Evolutionary conservation across 495 filamentous ascomycete genomes (phyloP).

Genomic region (Tricharina praecox): DNA sequence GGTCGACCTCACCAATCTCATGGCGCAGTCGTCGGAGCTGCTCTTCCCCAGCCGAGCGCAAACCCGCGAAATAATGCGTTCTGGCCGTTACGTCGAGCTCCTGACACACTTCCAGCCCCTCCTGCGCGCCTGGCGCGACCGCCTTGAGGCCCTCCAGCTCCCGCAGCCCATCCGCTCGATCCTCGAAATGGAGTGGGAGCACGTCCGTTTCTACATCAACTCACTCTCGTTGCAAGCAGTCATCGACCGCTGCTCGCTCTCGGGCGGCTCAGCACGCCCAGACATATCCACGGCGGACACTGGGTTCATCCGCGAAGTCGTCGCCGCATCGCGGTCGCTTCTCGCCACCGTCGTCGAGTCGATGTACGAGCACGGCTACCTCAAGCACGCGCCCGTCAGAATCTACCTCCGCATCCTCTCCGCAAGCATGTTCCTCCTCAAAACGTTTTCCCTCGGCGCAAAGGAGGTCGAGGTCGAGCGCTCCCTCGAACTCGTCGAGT

Average conservation of each 20-base stretch:
- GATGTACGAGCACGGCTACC: constrained; percentile 62
- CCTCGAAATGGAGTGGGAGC: constrained; percentile 77
- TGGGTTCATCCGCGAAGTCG: constrained; percentile 72
- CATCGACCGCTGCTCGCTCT: constrained; percentile 64
- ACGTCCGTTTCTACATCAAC: constrained; percentile 81
- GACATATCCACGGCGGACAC: constrained; percentile 39
- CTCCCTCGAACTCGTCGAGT: constrained; percentile 65
- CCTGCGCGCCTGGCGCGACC: constrained; percentile 53
- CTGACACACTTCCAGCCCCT: constrained; percentile 69
- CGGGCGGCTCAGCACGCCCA: constrained; percentile 33
- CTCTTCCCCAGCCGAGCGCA: constrained; percentile 69
- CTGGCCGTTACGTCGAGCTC: constrained; percentile 57
- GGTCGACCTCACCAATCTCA: constrained; percentile 75
- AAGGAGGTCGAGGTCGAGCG: constrained; percentile 72
- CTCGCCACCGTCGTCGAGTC: constrained; percentile 67
- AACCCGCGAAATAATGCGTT: constrained; percentile 72
- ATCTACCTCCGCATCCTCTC: constrained; percentile 91
- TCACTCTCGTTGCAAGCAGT: constrained; percentile 86
- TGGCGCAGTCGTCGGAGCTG: constrained; percentile 69
- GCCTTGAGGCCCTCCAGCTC: constrained; percentile 53
- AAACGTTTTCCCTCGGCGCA: constrained; percentile 86
- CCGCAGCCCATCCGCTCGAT: constrained; percentile 65
- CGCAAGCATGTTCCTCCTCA: constrained; percentile 86
- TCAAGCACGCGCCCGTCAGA: constrained; percentile 80
- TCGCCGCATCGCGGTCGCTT: constrained; percentile 70